Evolutionary conservation across 192 early-diverging fungal genomes (phyloP).

Genomic region (Backusella sp.): DNA sequence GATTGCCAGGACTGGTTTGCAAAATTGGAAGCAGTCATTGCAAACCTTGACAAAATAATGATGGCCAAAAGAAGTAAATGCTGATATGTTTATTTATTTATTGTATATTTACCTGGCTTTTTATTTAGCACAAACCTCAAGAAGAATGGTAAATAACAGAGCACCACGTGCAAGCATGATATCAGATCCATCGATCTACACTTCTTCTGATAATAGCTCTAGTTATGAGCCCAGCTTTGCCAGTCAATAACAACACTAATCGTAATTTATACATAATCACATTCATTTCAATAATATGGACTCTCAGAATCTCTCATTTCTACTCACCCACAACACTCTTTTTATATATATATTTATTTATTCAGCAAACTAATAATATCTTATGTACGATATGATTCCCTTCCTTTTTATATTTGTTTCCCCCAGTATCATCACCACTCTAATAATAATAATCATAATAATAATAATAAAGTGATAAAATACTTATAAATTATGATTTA

Average conservation of each 20-base stretch:
- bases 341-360: not conserved
- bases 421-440: not conserved
- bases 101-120: not conserved
- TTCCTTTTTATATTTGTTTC: not conserved
- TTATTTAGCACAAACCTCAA: constrained; percentile 1
- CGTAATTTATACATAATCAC: not conserved
- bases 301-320: not conserved
- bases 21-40: constrained; percentile 17
- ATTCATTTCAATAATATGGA: not conserved
- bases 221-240: not conserved
- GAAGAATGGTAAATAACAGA: constrained; percentile 7
- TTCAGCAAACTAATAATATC: not conserved
- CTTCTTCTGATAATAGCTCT: not conserved
- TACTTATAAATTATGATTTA: not conserved
- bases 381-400: not conserved
- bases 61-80: constrained; percentile 1
- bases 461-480: not conserved
- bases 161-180: not conserved
- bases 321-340: not conserved
- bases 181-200: not conserved
- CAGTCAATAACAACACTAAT: not conserved
- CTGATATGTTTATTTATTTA: not conserved
- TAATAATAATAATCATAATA: not conserved
- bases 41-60: constrained; percentile 9
- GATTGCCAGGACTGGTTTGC: constrained; percentile 29